Evolutionary conservation across 2,329 filamentous ascomycete species (phyloP).

Genomic region (Ceratocystis huliohia): DNA sequence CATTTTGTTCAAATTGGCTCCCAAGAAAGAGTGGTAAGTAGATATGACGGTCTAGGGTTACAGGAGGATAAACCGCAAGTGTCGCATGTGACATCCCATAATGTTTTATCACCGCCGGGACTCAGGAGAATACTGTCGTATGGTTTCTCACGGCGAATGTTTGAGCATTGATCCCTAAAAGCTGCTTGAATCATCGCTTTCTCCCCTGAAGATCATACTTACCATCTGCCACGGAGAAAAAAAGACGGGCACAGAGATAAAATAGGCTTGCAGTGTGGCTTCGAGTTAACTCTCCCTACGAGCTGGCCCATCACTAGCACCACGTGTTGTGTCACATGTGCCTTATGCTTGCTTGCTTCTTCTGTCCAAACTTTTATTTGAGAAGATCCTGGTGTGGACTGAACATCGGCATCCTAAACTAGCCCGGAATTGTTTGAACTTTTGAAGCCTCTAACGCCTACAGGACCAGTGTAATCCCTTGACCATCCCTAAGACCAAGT

Average conservation of each 20-base stretch:
- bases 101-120: neutral
- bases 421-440: neutral
- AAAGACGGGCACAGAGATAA: neutral
- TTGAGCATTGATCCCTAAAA: too few relatives aligned
- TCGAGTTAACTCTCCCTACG: neutral
- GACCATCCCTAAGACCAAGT: neutral
- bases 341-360: neutral
- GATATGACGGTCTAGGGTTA: neutral
- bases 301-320: neutral
- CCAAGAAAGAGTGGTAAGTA: too few relatives aligned
- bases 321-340: neutral
- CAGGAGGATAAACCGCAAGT: neutral
- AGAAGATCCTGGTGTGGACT: neutral
- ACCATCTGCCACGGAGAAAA: neutral
- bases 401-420: neutral
- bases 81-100: neutral
- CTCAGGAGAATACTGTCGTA: neutral
- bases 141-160: neutral
- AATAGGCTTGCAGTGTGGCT: neutral
- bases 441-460: constrained; percentile 2
- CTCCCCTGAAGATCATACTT: neutral
- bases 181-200: neutral
- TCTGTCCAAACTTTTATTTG: neutral
- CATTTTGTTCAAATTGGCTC: too few relatives aligned
- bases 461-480: neutral